Conservation (phyloP, 257 asterid genomes). For the Nicotiana undulata region DNA sequence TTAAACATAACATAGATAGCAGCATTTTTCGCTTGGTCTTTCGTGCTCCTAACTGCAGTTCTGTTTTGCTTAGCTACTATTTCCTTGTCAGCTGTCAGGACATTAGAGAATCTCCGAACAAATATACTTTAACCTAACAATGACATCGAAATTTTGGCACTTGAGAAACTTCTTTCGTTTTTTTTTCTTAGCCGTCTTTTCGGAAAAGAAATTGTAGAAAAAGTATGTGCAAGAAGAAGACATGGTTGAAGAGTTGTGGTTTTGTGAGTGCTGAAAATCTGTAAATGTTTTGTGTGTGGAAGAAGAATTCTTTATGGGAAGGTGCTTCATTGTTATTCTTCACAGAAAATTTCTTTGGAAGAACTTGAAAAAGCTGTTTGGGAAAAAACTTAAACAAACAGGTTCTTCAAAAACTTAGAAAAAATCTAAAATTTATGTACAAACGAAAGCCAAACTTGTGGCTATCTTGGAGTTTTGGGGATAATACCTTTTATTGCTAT, state of each 20-base stretch:
- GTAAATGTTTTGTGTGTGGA: not conserved
- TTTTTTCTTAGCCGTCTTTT: slow-evolving; percentile 1
- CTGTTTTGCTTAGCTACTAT: not conserved
- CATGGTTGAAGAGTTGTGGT: not conserved
- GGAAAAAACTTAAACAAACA: not conserved
- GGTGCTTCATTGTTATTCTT: not conserved
- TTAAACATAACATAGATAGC: not conserved
- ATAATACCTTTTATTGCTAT: not conserved
- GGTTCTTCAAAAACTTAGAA: not conserved
- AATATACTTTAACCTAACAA: not conserved
- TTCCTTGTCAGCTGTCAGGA: not conserved
- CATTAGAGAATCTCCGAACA: not conserved
- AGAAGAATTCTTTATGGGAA: not conserved
- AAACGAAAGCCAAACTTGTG: not conserved
- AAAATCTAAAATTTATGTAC: not conserved
- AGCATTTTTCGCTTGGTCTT: not conserved
- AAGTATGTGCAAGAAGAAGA: not conserved
- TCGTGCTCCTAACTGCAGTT: not conserved
- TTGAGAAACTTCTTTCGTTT: not conserved
- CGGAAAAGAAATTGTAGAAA: not conserved
- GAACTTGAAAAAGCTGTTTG: not conserved
- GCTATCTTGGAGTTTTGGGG: not conserved
- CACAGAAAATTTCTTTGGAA: not conserved
- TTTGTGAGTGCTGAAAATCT: not conserved
- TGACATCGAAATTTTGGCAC: not conserved